Evolutionary conservation across 2,329 filamentous ascomycete species (phyloP), one percentile per base, ranked within the genome.

Genomic region (Fusarium dlaminii): DNA sequence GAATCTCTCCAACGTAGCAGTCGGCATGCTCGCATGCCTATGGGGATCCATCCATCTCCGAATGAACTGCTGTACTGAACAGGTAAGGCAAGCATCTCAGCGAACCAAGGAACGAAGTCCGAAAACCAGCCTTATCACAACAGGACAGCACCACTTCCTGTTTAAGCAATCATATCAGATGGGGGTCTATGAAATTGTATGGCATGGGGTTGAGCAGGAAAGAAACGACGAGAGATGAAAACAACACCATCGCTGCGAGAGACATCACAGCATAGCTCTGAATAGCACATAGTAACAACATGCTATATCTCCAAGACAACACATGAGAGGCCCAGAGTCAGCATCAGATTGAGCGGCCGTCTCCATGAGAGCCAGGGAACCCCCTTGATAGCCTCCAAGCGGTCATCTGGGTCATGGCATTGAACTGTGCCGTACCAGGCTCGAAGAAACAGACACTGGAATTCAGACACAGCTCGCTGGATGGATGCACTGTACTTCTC

Each of bases 241-340:
- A 72, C 63, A 75, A 56, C 68, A 72, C 59, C 46, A 66, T 71
- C 27, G 39, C 42, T 61, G 68, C 72, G 66, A 66, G 59, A 49
- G 62, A 51, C 42, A 66, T 66, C 72, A 74, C 59, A 42, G 46
- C 63, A 73, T 56, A 63, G 40, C 36, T 39, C 46, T 68, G 34
- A 39, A 59, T 63, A 75, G 51, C 72, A 65, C 58, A 65, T 34
- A 42, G 51, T 32, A 46, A 57, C 45, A 70, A 54, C 67, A 70
- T 55, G 46, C 71, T 74, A 68, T 66, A 42, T 49, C 45, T 51
- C 63, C 67, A 68, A 49, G 48, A 68, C 71, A 74, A 68, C 71
- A 63, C 58, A 73, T 54, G 70, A 73, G 61, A 63, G 64, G 34
- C 49, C 39, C 63, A 68, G 30, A 52, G 55, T 32, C 54, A 63